phyloP scores from a whole-genome alignment of 163 green algal species.

The Coccomyxa subellipsoidea region DNA sequence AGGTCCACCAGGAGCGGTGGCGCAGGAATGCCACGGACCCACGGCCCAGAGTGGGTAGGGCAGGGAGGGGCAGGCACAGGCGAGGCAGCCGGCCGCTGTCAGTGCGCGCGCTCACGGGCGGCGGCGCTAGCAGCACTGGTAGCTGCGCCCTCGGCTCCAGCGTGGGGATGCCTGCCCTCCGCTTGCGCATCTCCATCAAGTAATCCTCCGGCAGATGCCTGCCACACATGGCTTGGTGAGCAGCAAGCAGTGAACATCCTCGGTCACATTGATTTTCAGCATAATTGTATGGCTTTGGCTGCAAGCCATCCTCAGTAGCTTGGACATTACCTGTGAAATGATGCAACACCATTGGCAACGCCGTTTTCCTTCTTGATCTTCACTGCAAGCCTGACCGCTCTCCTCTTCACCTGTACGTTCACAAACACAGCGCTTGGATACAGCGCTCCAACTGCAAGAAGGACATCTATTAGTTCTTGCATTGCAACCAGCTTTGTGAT shows the following conservation, averaged over 20 bases:
- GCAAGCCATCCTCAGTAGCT: too few relatives aligned
- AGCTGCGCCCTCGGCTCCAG: not conserved
- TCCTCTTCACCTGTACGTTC: conserved; percentile 2
- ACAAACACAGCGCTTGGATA: too few relatives aligned
- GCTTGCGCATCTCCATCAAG: not conserved
- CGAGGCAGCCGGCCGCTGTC: not conserved
- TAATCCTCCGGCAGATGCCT: conserved; percentile 2
- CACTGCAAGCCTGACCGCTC: not conserved
- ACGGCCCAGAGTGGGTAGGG: not conserved
- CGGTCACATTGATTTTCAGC: too few relatives aligned
- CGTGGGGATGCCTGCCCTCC: not conserved
- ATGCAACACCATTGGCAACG: not conserved
- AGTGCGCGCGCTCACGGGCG: too few relatives aligned
- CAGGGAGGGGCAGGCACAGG: not conserved
- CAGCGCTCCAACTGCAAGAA: too few relatives aligned
- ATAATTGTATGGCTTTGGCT: too few relatives aligned
- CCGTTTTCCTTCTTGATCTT: conserved; percentile 2
- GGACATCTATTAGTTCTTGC: too few relatives aligned
- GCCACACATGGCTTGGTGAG: not conserved
- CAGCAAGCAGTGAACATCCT: too few relatives aligned
- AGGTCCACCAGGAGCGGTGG: not conserved
- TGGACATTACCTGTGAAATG: conserved; percentile 9
- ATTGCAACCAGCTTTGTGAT: too few relatives aligned
- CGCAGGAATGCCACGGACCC: not conserved
- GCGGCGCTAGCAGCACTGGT: not conserved